Conservation (phyloP, 1,139 yeast genomes). For the Hansenula anomala region DNA sequence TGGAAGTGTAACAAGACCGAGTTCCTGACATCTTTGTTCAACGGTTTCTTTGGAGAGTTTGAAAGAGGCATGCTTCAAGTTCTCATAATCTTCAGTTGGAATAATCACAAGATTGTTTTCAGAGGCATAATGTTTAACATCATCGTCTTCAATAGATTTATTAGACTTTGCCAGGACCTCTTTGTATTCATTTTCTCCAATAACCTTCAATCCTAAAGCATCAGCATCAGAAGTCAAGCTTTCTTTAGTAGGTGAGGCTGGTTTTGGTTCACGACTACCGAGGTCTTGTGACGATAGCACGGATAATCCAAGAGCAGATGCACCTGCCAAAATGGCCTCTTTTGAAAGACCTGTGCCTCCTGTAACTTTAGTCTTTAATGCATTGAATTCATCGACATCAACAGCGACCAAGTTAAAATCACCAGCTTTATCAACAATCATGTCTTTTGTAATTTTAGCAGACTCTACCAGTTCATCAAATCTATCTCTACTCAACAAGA, state of each 20-base stretch:
- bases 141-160: constrained; percentile 13
- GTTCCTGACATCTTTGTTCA: constrained; percentile 27
- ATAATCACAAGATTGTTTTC: constrained; percentile 1
- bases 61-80: too few species aligned
- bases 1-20: constrained; percentile 28
- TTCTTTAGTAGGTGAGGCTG: constrained; percentile 5
- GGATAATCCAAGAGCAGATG: constrained; percentile 1
- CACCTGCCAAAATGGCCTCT: constrained; percentile 10
- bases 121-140: constrained; percentile 13
- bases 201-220: constrained; percentile 21
- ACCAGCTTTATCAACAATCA: constrained; percentile 18
- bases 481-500: constrained; percentile 23
- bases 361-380: background rate
- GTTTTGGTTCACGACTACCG: background rate
- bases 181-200: constrained; percentile 25
- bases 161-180: constrained; percentile 4
- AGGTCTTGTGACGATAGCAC: background rate
- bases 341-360: constrained; percentile 10
- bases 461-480: constrained; percentile 11
- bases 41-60: too few species aligned
- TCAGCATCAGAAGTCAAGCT: constrained; percentile 21
- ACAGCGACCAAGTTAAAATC: constrained; percentile 15
- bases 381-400: constrained; percentile 17
- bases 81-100: constrained; percentile 1
- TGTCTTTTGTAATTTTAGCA: constrained; percentile 11